Base-by-base conservation (phyloP, 2,329 filamentous ascomycete genomes). In the Hymenoscyphus scutula region DNA sequence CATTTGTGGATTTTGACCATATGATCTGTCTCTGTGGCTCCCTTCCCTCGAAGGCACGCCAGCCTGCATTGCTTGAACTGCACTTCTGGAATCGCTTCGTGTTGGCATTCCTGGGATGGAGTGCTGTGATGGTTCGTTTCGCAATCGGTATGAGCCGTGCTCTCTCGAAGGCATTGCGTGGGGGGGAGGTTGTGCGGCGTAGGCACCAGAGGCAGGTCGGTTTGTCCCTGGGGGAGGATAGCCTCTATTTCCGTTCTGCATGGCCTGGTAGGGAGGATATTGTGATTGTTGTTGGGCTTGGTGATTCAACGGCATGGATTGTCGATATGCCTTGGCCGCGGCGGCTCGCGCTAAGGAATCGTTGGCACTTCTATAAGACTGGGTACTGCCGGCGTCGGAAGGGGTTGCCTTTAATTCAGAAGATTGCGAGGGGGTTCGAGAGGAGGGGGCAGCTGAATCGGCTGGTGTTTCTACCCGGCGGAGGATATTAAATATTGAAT, bases 1-100 rank as follows among this genome's bases (percentile, higher is more conserved):
- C 48, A 78, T 48, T 3, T 76, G 86, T 58, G 81, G 81, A 63
- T 81, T 79, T 64, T 84, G 81, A 60, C 85, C 84, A 74, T 93
- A 92, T 32, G 85, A 81, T 68, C 87, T 82, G 65, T 91, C 88
- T 72, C 83, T 83, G 71, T 90, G 84, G 72, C 86, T 92, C 25
- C 82, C 79, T 69, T 93, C 90, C 70, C 90, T 82, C 37, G 85
- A 82, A 2, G 88, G 86, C 55, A 88, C 81, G 19, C 82, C 80
- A 13, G 84, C 79, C 63, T 85, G 81, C 72, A 88, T 84, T 51
- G 84, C 82, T 13, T 51, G 45, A 11, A 51, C 82, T 15, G 82
- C 82, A 54, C 84, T 82, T 68, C 88, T 82, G 17, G 89, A 88
- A 70, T 89, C 86, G 68, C 82, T 84, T 65, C 87, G 82, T 41